Percentiles rank a stretch among this genome's conserved stretches.
Conservation (phyloP, 2,329 filamentous ascomycete genomes). For the Colletotrichum camelliae region DNA sequence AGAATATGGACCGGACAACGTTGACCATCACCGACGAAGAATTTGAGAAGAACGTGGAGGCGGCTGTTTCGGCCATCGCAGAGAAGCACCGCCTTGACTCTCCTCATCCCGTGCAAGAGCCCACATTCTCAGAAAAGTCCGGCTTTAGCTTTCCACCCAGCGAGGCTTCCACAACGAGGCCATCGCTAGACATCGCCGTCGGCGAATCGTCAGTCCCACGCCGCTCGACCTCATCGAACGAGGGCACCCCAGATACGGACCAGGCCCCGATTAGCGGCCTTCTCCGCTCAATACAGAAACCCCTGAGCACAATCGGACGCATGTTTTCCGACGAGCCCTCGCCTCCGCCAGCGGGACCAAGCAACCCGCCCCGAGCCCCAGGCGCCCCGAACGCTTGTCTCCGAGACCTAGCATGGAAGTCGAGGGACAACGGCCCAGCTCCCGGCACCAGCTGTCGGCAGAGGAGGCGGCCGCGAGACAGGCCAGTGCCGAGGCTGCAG, state of each 20-base stretch:
- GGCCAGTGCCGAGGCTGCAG: slow-evolving; percentile 86
- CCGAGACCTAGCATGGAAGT: slow-evolving; percentile 35
- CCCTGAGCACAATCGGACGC: slow-evolving; percentile 87
- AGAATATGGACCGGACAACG: slow-evolving; percentile 92
- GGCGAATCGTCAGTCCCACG: slow-evolving; percentile 47
- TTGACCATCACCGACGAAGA: slow-evolving; percentile 94
- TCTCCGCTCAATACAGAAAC: slow-evolving; percentile 87
- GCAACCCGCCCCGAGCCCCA: slow-evolving; percentile 41
- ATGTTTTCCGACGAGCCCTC: slow-evolving; percentile 81
- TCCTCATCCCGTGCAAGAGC: slow-evolving; percentile 44
- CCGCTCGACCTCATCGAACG: slow-evolving; percentile 60
- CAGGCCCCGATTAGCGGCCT: slow-evolving; percentile 83
- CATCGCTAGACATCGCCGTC: slow-evolving; percentile 22
- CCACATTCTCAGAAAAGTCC: slow-evolving; percentile 51
- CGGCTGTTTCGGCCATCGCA: slow-evolving; percentile 92
- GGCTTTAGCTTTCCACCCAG: slow-evolving; percentile 35
- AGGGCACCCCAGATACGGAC: slow-evolving; percentile 57
- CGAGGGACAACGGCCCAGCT: slow-evolving; percentile 25
- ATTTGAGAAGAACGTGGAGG: slow-evolving; percentile 96
- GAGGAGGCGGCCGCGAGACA: slow-evolving; percentile 91
- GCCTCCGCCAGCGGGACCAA: slow-evolving; percentile 30
- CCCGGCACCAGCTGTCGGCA: slow-evolving; percentile 59
- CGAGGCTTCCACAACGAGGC: slow-evolving; percentile 49
- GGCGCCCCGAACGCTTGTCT: slow-evolving; percentile 36
- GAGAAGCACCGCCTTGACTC: slow-evolving; percentile 76